Percentiles rank a stretch among this genome's conserved stretches.
These are phyloP conservation scores for Kwoniella pini DNA, from an alignment of 768 basidiomycete genomes.

Conservation along the genomic window DNA sequence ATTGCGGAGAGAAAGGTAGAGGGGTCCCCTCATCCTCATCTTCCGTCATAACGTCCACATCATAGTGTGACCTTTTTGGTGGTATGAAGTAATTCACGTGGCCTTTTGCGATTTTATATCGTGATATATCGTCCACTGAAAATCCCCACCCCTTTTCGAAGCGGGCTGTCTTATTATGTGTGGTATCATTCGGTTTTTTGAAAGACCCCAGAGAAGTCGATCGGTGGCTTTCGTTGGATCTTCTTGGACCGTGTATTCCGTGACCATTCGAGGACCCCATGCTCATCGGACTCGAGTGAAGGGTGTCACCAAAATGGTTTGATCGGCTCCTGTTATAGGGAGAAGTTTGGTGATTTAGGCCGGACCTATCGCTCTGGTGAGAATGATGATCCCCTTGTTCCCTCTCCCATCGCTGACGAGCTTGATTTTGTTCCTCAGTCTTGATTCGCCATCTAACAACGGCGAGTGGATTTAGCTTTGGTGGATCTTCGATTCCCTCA, in stretches of 20 bases:
- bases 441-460: conserved; percentile 40
- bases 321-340: background rate
- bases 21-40: conserved; percentile 7
- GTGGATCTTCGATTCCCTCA: conserved; percentile 43
- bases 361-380: background rate
- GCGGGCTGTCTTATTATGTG: background rate
- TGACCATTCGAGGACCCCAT: conserved; percentile 7
- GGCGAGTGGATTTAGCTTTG: conserved; percentile 39
- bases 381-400: conserved; percentile 6
- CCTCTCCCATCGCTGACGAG: conserved; percentile 32
- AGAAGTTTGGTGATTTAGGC: conserved; percentile 4
- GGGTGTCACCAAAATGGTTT: background rate
- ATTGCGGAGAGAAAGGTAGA: background rate
- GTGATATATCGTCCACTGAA: conserved; percentile 36
- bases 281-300: conserved; percentile 30
- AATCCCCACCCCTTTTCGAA: conserved; percentile 29
- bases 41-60: conserved; percentile 10
- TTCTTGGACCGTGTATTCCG: conserved; percentile 1
- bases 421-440: conserved; percentile 33
- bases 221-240: conserved; percentile 16
- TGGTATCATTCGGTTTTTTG: background rate
- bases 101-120: conserved; percentile 39
- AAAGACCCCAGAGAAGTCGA: conserved; percentile 10
- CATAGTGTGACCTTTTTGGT: conserved; percentile 15
- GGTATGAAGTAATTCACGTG: conserved; percentile 49